Evolutionary conservation across 2,329 filamentous ascomycete genomes (phyloP).

Genomic region (Bertia moriformis): DNA sequence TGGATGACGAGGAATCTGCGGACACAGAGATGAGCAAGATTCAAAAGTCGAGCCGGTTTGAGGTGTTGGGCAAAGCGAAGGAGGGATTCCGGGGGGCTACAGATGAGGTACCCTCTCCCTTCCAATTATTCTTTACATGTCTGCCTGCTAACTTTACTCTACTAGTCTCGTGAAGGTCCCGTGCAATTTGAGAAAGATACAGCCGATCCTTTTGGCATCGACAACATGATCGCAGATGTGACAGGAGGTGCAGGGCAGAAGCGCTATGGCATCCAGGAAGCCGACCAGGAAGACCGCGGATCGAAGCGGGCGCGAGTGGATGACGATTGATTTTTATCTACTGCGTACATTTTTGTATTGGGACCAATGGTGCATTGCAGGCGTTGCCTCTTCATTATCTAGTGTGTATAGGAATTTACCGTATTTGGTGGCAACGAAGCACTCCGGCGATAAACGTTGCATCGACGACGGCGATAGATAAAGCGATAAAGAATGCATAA

Average conservation of each 20-base stretch:
- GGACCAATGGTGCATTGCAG: too few species aligned
- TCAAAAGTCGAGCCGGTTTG: slow-evolving; percentile 71
- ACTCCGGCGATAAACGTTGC: too few species aligned
- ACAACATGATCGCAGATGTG: slow-evolving; percentile 1
- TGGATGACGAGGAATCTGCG: slow-evolving; percentile 63
- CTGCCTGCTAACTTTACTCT: not conserved
- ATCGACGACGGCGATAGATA: too few species aligned
- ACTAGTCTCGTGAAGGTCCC: not conserved
- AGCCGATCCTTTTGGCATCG: slow-evolving; percentile 1
- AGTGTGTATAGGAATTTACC: too few species aligned
- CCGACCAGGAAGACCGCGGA: not conserved
- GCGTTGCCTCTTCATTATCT: too few species aligned
- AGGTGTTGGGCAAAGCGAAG: slow-evolving; percentile 71
- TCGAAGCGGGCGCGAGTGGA: not conserved
- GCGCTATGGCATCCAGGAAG: slow-evolving; percentile 1
- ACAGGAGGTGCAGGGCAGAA: not conserved
- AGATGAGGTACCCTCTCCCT: not conserved
- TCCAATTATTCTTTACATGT: too few species aligned
- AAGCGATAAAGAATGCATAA: too few species aligned
- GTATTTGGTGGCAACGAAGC: too few species aligned
- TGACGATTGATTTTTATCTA: not conserved
- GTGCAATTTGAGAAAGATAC: slow-evolving; percentile 1
- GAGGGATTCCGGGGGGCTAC: not conserved
- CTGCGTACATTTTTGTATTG: too few species aligned
- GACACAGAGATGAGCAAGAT: slow-evolving; percentile 79